Base-by-base conservation (phyloP, 179 eudicot genomes). In the Beta corolliflora region DNA sequence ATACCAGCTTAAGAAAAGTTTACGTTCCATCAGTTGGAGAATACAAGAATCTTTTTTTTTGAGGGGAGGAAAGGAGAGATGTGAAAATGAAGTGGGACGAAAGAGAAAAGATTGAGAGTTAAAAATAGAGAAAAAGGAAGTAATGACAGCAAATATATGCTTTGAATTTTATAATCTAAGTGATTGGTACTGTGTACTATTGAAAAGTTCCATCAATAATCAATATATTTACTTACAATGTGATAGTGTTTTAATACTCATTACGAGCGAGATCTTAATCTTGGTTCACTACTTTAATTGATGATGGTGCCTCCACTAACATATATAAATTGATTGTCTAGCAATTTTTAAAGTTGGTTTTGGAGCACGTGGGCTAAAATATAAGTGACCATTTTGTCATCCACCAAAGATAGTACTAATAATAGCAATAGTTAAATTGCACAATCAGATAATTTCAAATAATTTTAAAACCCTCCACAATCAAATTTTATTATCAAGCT, bases 61-160 rank as follows among this genome's bases (percentile, higher is more conserved):
- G 70, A 12, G 48, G 13, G 29, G 12, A 16, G 29, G 29, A 25
- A 25, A 25, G 29, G 29, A 25, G 29, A 25, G 73, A 73, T 29
- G 1, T 55, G 53, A 73, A 18, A 54, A 76, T 21, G 10, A 25
- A 66, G 53, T 9, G 83, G 64, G 9, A 31, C 8, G 19, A 29
- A 13, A 53, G 64, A 19, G 50, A 10, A 48, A 5, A 31, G 10
- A 5, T 14, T 54, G 29, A 72, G 21, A 18, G 41, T 18, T 53
- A 50, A 58, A 44, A 7, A 16, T 12, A 58, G 14, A 15, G 21
- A 15, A 45, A 55, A 52, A 36, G 15, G 31, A 46, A 55, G 45
- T 13, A 48, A 79, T 31, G 79, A 75, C 83, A 79, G 83, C 66
- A 79, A 83, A 75, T 76, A 83, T 75, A 83, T 81, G 86, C 73